These are phyloP conservation scores for Sporodiniella umbellata DNA, from an alignment of 371 early-diverging fungal species.

Conservation along the genomic window DNA sequence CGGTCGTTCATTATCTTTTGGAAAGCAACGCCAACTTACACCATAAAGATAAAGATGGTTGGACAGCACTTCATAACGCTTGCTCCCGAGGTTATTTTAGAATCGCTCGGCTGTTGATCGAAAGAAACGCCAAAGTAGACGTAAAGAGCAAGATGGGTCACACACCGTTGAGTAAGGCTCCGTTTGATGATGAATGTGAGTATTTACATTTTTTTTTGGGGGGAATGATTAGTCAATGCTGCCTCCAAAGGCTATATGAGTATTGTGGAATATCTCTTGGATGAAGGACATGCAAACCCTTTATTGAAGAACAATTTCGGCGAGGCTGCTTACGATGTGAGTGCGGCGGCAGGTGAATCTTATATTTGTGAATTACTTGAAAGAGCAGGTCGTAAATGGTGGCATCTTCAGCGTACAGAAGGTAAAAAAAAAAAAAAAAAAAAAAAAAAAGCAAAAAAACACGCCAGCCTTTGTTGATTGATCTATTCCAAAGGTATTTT, in stretches of 20 bases:
- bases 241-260: slow-evolving; percentile 68
- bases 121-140: slow-evolving; percentile 58
- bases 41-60: slow-evolving; percentile 77
- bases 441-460: no score
- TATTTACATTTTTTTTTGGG: not conserved
- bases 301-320: slow-evolving; percentile 64
- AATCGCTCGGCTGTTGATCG: slow-evolving; percentile 57
- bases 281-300: slow-evolving; percentile 61
- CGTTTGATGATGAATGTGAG: not conserved
- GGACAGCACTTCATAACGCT: slow-evolving; percentile 85
- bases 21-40: slow-evolving; percentile 60
- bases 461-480: no score
- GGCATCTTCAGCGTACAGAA: slow-evolving; percentile 31
- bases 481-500: not conserved
- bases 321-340: slow-evolving; percentile 82
- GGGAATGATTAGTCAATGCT: slow-evolving; percentile 78
- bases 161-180: slow-evolving; percentile 72
- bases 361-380: slow-evolving; percentile 70
- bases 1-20: slow-evolving; percentile 65
- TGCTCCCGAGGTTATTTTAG: slow-evolving; percentile 60
- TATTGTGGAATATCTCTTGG: slow-evolving; percentile 67
- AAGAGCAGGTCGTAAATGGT: slow-evolving; percentile 51
- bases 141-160: slow-evolving; percentile 66
- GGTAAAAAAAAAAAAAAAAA: slow-evolving; percentile 7
- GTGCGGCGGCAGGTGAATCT: slow-evolving; percentile 59